phyloP scores from a whole-genome alignment of 208 protist genomes.

The Trypanosoma platydactyli region DNA sequence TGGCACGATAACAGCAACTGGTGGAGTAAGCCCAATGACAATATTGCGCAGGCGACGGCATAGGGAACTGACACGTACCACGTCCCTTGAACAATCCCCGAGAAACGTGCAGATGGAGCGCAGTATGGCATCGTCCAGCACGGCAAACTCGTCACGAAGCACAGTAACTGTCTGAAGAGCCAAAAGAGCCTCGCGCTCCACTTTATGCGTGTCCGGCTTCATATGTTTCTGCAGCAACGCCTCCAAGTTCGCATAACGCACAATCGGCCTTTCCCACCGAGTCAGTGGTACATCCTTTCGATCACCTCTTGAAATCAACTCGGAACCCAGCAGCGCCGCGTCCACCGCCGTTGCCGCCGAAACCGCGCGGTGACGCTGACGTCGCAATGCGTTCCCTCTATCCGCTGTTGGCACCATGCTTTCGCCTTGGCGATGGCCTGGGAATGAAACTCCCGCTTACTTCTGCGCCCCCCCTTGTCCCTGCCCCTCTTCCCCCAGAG shows the following conservation, averaged over 20 bases:
- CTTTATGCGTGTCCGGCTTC: constrained; percentile 37
- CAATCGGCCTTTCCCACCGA: constrained; percentile 4
- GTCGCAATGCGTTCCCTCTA: neutral
- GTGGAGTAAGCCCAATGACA: constrained; percentile 23
- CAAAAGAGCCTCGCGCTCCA: constrained; percentile 35
- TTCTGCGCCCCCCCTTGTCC: neutral
- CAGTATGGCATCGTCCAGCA: constrained; percentile 37
- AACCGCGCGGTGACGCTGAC: constrained; percentile 53
- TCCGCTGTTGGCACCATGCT: constrained; percentile 1
- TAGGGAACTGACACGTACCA: constrained; percentile 37
- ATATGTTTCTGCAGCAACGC: constrained; percentile 30
- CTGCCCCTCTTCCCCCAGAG: neutral
- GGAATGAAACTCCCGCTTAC: neutral
- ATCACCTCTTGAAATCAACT: constrained; percentile 23
- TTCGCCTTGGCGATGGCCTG: too few species aligned
- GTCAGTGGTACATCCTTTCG: neutral
- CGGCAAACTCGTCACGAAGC: constrained; percentile 45
- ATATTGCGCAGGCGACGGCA: constrained; percentile 55
- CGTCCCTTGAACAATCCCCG: constrained; percentile 26
- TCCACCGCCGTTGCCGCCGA: constrained; percentile 50
- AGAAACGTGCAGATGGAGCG: constrained; percentile 43
- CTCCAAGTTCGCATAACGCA: constrained; percentile 44
- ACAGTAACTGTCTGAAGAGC: constrained; percentile 35
- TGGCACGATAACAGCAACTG: constrained; percentile 23
- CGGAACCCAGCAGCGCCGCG: constrained; percentile 22